Evolutionary conservation across 2,329 filamentous ascomycete species (phyloP).

Genomic region (Raffaelea arxii): DNA sequence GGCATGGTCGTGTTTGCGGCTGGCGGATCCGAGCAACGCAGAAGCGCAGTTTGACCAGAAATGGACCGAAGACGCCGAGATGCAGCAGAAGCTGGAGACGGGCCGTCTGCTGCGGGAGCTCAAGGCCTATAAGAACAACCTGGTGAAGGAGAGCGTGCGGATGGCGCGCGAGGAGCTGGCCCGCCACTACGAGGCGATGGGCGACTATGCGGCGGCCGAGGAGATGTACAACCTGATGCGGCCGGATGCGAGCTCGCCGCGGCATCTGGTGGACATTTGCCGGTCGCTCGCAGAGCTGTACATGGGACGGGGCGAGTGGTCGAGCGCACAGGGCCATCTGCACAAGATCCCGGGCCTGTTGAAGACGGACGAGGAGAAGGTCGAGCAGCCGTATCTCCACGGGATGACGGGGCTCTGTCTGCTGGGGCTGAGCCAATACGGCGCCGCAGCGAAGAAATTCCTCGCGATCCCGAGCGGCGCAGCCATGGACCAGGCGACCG

Average conservation of each 20-base stretch:
- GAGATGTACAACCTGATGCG: slow-evolving; percentile 82
- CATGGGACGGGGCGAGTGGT: slow-evolving; percentile 70
- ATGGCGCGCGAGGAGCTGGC: slow-evolving; percentile 94
- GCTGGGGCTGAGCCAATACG: slow-evolving; percentile 35
- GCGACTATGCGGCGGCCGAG: slow-evolving; percentile 60
- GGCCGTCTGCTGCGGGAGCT: slow-evolving; percentile 74
- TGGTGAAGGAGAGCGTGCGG: slow-evolving; percentile 95
- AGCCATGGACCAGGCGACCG: slow-evolving; percentile 48
- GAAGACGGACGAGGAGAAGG: slow-evolving; percentile 33
- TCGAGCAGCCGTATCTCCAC: slow-evolving; percentile 39
- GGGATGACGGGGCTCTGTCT: slow-evolving; percentile 41
- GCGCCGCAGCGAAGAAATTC: slow-evolving; percentile 63
- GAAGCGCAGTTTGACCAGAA: slow-evolving; percentile 56
- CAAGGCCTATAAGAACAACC: slow-evolving; percentile 89
- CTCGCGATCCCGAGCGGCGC: slow-evolving; percentile 47
- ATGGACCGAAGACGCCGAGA: slow-evolving; percentile 66
- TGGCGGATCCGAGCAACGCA: slow-evolving; percentile 55
- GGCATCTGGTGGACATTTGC: slow-evolving; percentile 75
- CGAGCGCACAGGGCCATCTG: slow-evolving; percentile 48
- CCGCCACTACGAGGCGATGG: slow-evolving; percentile 68
- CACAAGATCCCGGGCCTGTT: slow-evolving; percentile 53
- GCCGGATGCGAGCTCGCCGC: slow-evolving; percentile 74
- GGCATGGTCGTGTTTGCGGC: slow-evolving; percentile 54
- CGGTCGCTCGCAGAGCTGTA: slow-evolving; percentile 68
- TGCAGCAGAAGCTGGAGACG: slow-evolving; percentile 59